These are phyloP conservation scores for Zea luxurians DNA, from an alignment of 176 grass and related monocot species.

Conservation along the genomic window DNA sequence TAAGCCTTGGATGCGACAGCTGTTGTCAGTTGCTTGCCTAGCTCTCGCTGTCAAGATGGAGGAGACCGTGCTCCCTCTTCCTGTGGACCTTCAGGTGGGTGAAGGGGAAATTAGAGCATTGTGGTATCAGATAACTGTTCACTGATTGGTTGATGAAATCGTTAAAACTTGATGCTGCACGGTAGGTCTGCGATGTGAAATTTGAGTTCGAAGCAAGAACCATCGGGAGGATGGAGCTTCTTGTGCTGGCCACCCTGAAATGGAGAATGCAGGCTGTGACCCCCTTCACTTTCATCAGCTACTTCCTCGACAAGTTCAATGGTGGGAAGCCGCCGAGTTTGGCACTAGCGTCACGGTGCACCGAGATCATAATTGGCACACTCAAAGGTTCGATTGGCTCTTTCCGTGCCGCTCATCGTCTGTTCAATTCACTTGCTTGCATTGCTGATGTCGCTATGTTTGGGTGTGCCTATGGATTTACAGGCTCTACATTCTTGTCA, in stretches of 20 bases:
- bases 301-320: conserved; percentile 58
- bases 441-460: conserved; percentile 25
- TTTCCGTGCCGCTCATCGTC: conserved; percentile 1
- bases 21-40: conserved; percentile 77
- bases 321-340: conserved; percentile 43
- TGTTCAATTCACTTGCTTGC: conserved; percentile 1
- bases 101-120: conserved; percentile 24
- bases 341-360: conserved; percentile 39
- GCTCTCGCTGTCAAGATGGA: conserved; percentile 87
- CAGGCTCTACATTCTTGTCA: conserved; percentile 67
- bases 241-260: conserved; percentile 57
- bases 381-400: conserved; percentile 59
- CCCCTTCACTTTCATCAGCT: conserved; percentile 68
- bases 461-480: conserved; percentile 35
- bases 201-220: conserved; percentile 54
- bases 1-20: conserved; percentile 65
- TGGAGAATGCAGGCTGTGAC: conserved; percentile 86
- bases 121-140: not conserved
- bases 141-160: not conserved
- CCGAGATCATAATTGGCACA: conserved; percentile 55
- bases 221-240: conserved; percentile 77
- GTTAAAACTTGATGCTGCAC: conserved; percentile 19
- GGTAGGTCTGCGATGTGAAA: conserved; percentile 49
- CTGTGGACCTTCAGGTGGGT: conserved; percentile 73
- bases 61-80: conserved; percentile 63